Evolutionary conservation across 352 stramenopile genomes (phyloP), one percentile per base, ranked within the genome.

Genomic region (Pseudoperonospora humuli): DNA sequence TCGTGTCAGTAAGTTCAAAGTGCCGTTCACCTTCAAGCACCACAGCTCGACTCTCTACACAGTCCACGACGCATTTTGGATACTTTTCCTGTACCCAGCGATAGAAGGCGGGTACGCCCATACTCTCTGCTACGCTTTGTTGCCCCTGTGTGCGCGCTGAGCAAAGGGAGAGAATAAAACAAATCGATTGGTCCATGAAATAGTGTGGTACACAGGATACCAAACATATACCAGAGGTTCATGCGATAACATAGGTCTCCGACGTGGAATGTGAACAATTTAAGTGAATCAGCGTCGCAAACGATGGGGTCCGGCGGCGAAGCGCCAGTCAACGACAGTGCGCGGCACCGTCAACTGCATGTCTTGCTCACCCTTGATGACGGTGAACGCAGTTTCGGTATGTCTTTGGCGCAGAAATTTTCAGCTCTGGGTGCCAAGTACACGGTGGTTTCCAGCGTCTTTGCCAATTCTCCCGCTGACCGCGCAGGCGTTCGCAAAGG

Each of bases 61-160:
- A 86, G 72, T 98, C 85, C 43, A 97, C 76, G 27, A 99, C 70
- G 46, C 96, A 98, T 59, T 98, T 98, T 3, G 96, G 96, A 73
- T 99, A 99, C 71, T 99, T 98, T 50, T 99, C 95, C 36, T 77
- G 88, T 31, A 99, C 75, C 96, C 96, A 99, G 59, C 96, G 86
- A 76, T 98, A 99, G 76, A 99, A 99, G 39, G 96, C 95, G 17
- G 97, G 97, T 42, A 99, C 95, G 57, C 97, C 97, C 95, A 98
- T 98, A 23, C 20, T 15, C 0, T 18, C 3, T 7, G 18, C 5
- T 40, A 13, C 3, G 21, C 18, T 17, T n/a, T n/a, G n/a, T n/a
- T n/a, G n/a, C n/a, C n/a, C 19, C n/a, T 28, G 4, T n/a, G 4
- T 3, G 7, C 5, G 5, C 9, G 2, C 9, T 7, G n/a, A 17